Evolutionary conservation across 2,329 filamentous ascomycete genomes (phyloP).

Genomic region (Rhinocladiella mackenziei): DNA sequence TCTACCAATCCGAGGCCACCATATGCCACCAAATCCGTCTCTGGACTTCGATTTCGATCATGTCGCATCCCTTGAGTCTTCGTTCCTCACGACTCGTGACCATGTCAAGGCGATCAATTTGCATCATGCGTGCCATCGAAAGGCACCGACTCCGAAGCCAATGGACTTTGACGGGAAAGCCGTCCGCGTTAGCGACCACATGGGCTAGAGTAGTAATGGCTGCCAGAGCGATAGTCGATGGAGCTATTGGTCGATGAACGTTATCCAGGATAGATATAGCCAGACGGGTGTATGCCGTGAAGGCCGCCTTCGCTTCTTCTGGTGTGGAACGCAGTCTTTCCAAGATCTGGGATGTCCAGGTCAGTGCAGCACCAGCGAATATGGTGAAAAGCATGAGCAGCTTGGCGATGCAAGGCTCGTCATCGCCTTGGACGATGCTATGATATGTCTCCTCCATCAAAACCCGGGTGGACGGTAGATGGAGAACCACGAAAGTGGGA

Average conservation of each 20-base stretch:
- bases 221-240: neutral
- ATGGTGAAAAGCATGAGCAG: conserved; percentile 1
- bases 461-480: neutral
- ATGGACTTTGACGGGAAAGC: neutral
- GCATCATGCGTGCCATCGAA: neutral
- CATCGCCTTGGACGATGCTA: neutral
- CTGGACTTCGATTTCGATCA: conserved; percentile 5
- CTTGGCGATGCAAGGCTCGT: neutral
- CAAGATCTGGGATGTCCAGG: conserved; percentile 2
- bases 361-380: neutral
- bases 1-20: conserved; percentile 5
- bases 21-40: conserved; percentile 3
- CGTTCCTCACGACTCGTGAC: neutral
- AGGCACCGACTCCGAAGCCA: conserved; percentile 1
- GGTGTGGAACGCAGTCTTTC: neutral
- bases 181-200: neutral
- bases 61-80: conserved; percentile 3
- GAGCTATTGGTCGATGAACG: neutral
- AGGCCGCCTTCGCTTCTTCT: conserved; percentile 2
- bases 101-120: conserved; percentile 2
- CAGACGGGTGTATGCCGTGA: neutral
- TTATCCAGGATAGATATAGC: neutral
- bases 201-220: neutral
- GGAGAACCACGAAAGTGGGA: conserved; percentile 1
- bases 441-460: conserved; percentile 2